Evolutionary conservation across 805 yeast genomes (phyloP).

Genomic region (Maudiozyma barnettii): DNA sequence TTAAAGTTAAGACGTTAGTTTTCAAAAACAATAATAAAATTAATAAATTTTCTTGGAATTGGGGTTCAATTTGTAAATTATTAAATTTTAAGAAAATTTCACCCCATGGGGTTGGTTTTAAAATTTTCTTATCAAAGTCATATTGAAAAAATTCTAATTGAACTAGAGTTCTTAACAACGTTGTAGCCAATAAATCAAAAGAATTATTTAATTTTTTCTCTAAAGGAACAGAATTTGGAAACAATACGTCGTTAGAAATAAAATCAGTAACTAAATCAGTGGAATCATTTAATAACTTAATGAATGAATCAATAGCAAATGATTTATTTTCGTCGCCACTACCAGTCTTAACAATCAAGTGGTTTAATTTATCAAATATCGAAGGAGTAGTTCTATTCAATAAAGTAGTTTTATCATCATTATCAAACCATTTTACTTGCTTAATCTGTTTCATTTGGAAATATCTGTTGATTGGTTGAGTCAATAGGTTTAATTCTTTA

Average conservation of each 20-base stretch:
- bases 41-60: conserved; percentile 34
- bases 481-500: conserved; percentile 53
- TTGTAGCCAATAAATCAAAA: conserved; percentile 49
- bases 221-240: conserved; percentile 25
- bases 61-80: conserved; percentile 23
- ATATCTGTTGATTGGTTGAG: conserved; percentile 71
- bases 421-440: conserved; percentile 48
- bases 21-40: conserved; percentile 41
- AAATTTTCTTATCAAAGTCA: conserved; percentile 27
- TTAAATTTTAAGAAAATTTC: conserved; percentile 32
- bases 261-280: conserved; percentile 27
- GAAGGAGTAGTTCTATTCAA: conserved; percentile 49
- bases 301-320: conserved; percentile 25
- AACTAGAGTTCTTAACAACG: conserved; percentile 43
- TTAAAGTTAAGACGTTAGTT: conserved; percentile 33
- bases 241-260: conserved; percentile 24
- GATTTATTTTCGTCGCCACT: conserved; percentile 7
- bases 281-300: conserved; percentile 18
- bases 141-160: conserved; percentile 40
- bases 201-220: conserved; percentile 32
- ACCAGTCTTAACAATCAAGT: conserved; percentile 25
- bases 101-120: conserved; percentile 45
- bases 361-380: conserved; percentile 34
- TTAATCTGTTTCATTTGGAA: conserved; percentile 65
- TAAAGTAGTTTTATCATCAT: conserved; percentile 31